A percentile compares a stretch with the other conserved stretches of the same genome.
Conservation (phyloP, 768 basidiomycete species). For the Phaeolepiota aurea region DNA sequence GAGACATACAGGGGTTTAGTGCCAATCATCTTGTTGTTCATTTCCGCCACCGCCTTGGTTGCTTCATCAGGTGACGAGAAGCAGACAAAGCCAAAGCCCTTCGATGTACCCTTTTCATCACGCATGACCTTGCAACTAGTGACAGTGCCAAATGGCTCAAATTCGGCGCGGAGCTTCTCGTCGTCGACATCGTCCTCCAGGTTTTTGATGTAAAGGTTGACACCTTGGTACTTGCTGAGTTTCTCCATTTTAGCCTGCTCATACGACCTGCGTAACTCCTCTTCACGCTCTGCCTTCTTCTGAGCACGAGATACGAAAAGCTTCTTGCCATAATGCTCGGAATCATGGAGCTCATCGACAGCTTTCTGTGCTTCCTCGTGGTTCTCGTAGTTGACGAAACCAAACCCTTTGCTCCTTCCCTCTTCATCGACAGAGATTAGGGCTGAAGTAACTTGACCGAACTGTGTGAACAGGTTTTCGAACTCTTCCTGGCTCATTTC, state of each 20-base stretch:
- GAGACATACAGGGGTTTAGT: slow-evolving; percentile 98
- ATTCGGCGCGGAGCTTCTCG: slow-evolving; percentile 92
- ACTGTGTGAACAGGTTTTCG: slow-evolving; percentile 65
- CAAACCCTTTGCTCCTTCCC: slow-evolving; percentile 94
- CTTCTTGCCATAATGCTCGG: slow-evolving; percentile 77
- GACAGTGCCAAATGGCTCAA: slow-evolving; percentile 94
- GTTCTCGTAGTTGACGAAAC: slow-evolving; percentile 92
- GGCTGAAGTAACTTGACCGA: slow-evolving; percentile 84
- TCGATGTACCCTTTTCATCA: slow-evolving; percentile 88
- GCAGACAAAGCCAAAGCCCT: slow-evolving; percentile 99
- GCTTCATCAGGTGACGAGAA: slow-evolving; percentile 98
- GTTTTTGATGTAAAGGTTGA: slow-evolving; percentile 99
- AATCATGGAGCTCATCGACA: slow-evolving; percentile 84
- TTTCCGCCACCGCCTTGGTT: slow-evolving; percentile 97
- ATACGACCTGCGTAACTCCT: slow-evolving; percentile 88
- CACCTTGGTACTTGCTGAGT: slow-evolving; percentile 95
- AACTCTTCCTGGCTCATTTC: slow-evolving; percentile 86
- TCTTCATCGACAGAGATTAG: slow-evolving; percentile 77
- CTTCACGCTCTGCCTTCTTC: slow-evolving; percentile 97
- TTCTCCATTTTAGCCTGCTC: slow-evolving; percentile 97
- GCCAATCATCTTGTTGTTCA: slow-evolving; percentile 99
- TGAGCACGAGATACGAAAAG: slow-evolving; percentile 95
- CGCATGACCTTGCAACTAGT: slow-evolving; percentile 99
- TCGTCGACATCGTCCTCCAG: slow-evolving; percentile 97
- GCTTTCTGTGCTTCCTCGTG: slow-evolving; percentile 92